Evolutionary conservation across 2,329 filamentous ascomycete genomes (phyloP).

Genomic region (Penicillium sumatraense): DNA sequence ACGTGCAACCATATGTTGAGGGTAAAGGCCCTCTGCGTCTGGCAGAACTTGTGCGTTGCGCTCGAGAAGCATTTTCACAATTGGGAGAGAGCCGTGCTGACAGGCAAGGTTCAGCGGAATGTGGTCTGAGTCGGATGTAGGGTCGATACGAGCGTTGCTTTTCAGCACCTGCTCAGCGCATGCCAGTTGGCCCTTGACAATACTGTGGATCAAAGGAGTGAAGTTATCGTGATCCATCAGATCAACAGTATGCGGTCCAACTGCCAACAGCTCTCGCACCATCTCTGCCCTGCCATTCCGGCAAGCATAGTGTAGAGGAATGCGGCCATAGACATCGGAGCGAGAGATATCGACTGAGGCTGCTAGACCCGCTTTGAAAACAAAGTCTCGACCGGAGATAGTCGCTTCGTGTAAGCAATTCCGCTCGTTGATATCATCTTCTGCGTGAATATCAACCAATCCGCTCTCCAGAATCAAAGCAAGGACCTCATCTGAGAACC

Average conservation of each 20-base stretch:
- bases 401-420: conserved; percentile 97
- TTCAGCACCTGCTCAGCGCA: conserved; percentile 80
- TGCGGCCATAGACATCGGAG: conserved; percentile 90
- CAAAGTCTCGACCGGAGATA: conserved; percentile 83
- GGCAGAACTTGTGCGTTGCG: conserved; percentile 82
- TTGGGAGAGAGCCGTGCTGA: conserved; percentile 84
- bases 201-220: conserved; percentile 91
- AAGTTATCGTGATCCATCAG: conserved; percentile 96
- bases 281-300: conserved; percentile 90
- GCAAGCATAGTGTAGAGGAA: conserved; percentile 93
- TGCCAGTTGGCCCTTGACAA: conserved; percentile 81
- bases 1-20: conserved; percentile 93
- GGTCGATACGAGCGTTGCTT: conserved; percentile 82
- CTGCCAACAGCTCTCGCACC: conserved; percentile 72
- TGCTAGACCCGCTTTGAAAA: conserved; percentile 75
- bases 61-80: conserved; percentile 82
- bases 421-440: conserved; percentile 96
- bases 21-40: conserved; percentile 93
- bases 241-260: conserved; percentile 76
- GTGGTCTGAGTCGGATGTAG: conserved; percentile 83
- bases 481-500: conserved; percentile 78
- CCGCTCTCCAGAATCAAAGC: conserved; percentile 77
- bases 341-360: conserved; percentile 76
- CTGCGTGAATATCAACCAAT: conserved; percentile 85
- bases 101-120: conserved; percentile 94